Evolutionary conservation across 2,329 filamentous ascomycete genomes (phyloP).

Genomic region (Phaeoacremonium minimum): DNA sequence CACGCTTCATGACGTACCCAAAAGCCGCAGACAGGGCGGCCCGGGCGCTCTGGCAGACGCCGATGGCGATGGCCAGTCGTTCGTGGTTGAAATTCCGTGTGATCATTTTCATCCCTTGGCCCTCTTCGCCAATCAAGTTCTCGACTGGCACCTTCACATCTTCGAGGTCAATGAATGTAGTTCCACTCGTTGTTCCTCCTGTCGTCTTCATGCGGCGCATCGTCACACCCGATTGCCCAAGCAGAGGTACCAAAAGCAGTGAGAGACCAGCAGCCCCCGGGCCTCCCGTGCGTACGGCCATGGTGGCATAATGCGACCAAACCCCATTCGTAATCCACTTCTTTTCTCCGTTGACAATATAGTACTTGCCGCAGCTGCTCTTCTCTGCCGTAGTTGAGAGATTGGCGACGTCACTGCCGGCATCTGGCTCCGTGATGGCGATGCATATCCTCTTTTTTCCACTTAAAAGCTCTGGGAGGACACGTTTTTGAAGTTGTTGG

Average conservation of each 20-base stretch:
- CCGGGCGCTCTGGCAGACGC: conserved; percentile 54
- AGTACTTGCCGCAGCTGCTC: conserved; percentile 70
- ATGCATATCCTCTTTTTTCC: conserved; percentile 87
- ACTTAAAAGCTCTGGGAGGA: conserved; percentile 70
- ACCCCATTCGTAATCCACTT: conserved; percentile 86
- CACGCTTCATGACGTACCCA: conserved; percentile 30
- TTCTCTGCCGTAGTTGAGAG: conserved; percentile 75
- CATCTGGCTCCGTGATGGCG: conserved; percentile 85
- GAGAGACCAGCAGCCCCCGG: conserved; percentile 70
- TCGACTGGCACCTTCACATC: conserved; percentile 80
- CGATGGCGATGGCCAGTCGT: conserved; percentile 69
- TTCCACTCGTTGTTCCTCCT: conserved; percentile 76
- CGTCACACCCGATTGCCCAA: conserved; percentile 73
- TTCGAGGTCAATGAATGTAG: conserved; percentile 76
- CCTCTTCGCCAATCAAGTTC: conserved; percentile 75
- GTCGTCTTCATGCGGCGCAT: conserved; percentile 75
- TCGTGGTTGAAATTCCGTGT: conserved; percentile 88
- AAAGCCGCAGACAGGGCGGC: conserved; percentile 30
- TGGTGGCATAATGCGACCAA: conserved; percentile 80
- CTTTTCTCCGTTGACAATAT: conserved; percentile 69
- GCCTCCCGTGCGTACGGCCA: conserved; percentile 73
- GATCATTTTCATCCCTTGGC: conserved; percentile 83
- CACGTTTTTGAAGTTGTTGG: conserved; percentile 56
- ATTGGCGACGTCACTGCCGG: conserved; percentile 76
- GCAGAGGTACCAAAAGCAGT: no score